Evolutionary conservation across 106 monocot species (phyloP), one percentile per base, ranked within the genome.

Genomic region (Dioscorea zingiberensis): DNA sequence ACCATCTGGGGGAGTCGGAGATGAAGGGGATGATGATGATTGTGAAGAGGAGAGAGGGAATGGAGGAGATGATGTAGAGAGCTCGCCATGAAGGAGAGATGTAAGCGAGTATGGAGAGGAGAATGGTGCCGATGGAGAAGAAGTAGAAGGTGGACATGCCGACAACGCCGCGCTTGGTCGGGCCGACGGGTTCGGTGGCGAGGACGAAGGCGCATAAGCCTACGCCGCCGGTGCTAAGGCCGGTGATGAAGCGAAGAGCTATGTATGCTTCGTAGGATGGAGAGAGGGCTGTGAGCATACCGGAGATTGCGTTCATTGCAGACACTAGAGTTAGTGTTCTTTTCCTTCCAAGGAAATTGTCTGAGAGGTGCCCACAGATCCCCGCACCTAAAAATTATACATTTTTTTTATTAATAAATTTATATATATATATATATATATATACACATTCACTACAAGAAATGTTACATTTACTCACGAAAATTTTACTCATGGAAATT

Each of bases 291-390:
- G 74, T 61, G 5, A 60, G 45, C 25, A 25, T 21, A 48, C 74
- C 74, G 14, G 67, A 44, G 48, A 74, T 28, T n/a, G 51, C 25
- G 66, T 66, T 59, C 2, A 53, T 13, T 48, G 66, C 30, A 32
- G 66, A 74, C 4, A 27, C 24, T 13, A 14, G 49, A 1, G 56
- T 60, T 13, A 74, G 44, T 7, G 74, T 38, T 0, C 67, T 59
- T 38, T 74, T 74, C 4, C 74, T 58, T 27, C 74, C 74, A 5
- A 74, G 44, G 60, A 60, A 57, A 3, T 66, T 49, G 30, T 74
- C 74, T 0, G 74, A 66, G 28, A 73, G 65, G 48, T 73, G 65
- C 3, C 73, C 73, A 38, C 65, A 73, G 47, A 74, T 74, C 7
- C 66, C 74, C 38, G 62, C 60, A 28, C 74, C 74, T 74, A 66